Percentiles rank a stretch among this genome's conserved stretches.
phyloP scores from a whole-genome alignment of 23 red algal genomes.

The Gracilaria caudata region DNA sequence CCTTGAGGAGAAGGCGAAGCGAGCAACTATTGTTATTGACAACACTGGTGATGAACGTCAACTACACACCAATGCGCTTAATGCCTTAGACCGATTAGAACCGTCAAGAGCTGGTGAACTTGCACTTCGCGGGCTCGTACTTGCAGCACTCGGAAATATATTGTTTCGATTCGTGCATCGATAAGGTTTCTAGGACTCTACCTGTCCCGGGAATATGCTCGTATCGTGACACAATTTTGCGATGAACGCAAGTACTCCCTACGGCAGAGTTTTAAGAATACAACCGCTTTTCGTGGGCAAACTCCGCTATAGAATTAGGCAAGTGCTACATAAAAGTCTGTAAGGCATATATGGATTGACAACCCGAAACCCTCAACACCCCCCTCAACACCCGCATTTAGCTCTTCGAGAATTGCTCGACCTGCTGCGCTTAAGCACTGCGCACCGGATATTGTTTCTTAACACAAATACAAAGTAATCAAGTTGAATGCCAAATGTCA shows the following conservation, averaged over 20 bases:
- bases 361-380: too few species aligned
- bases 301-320: neutral
- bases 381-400: too few species aligned
- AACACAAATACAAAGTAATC: too few species aligned
- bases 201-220: neutral
- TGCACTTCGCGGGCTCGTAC: conserved; percentile 51
- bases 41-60: conserved; percentile 53
- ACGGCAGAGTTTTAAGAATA: neutral
- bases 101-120: conserved; percentile 57
- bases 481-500: too few species aligned
- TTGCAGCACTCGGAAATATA: conserved; percentile 17
- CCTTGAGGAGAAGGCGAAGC: conserved; percentile 62
- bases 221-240: neutral
- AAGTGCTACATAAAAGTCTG: neutral
- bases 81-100: conserved; percentile 30
- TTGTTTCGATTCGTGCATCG: conserved; percentile 9
- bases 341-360: neutral
- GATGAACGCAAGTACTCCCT: neutral
- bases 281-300: neutral
- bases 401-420: too few species aligned
- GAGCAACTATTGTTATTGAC: conserved; percentile 78
- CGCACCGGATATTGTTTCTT: too few species aligned
- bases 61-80: neutral
- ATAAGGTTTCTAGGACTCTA: neutral
- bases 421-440: too few species aligned